phyloP scores from a whole-genome alignment of 78 protist genomes.

The Pigoraptor vietnamica region DNA sequence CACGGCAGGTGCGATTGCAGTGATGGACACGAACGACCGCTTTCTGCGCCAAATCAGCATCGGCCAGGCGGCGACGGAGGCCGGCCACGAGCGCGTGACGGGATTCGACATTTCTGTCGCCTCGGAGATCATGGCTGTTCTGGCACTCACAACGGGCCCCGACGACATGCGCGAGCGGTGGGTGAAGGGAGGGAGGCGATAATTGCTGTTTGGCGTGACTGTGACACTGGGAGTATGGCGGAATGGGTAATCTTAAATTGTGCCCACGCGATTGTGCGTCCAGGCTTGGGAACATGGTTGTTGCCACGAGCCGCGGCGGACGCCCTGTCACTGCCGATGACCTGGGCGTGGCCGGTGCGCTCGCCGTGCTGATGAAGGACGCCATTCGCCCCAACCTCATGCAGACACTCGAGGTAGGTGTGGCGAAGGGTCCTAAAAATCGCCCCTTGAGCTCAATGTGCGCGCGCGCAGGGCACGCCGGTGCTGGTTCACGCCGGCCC shows the following conservation, averaged over 20 bases:
- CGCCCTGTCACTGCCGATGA: conserved; percentile 90
- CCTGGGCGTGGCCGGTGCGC: conserved; percentile 88
- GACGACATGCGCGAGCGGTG: conserved; percentile 75
- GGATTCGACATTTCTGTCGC: conserved; percentile 95
- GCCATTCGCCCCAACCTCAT: conserved; percentile 94
- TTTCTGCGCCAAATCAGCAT: conserved; percentile 85
- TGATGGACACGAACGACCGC: conserved; percentile 89
- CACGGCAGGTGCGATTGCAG: background rate
- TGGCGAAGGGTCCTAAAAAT: too few relatives aligned
- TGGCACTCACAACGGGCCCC: conserved; percentile 73
- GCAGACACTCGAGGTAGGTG: conserved; percentile 75
- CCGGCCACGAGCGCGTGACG: conserved; percentile 37
- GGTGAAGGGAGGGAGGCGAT: background rate
- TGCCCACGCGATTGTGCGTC: too few relatives aligned
- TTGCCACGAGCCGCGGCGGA: conserved; percentile 44
- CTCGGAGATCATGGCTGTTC: conserved; percentile 96
- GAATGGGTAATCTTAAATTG: background rate
- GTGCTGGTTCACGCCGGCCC: conserved; percentile 97
- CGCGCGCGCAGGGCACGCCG: too few relatives aligned
- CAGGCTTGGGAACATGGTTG: conserved; percentile 19
- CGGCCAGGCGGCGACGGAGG: conserved; percentile 86
- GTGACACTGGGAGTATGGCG: too few relatives aligned
- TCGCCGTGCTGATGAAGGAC: conserved; percentile 67
- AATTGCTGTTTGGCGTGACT: too few relatives aligned
- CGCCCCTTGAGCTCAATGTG: too few relatives aligned